These are phyloP conservation scores for Tricholoma hemisulphureum DNA, from an alignment of 768 basidiomycete species.

Conservation along the genomic window DNA sequence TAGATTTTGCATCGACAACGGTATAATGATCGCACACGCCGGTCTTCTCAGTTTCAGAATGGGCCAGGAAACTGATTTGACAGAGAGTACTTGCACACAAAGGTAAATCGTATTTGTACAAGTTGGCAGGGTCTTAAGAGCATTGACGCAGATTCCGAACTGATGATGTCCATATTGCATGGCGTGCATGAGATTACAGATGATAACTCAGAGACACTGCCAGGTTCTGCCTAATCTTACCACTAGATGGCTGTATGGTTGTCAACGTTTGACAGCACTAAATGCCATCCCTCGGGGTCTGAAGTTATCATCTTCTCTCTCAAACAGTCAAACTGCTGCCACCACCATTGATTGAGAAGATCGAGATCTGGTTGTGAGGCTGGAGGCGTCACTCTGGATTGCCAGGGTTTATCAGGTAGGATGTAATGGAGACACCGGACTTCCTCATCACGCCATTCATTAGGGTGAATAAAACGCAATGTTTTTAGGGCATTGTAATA, in stretches of 20 bases:
- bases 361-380: constrained; percentile 44
- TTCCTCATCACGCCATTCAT: constrained; percentile 83
- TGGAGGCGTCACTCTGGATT: constrained; percentile 42
- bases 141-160: constrained; percentile 73
- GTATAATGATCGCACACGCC: constrained; percentile 99
- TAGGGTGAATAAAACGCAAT: constrained; percentile 65
- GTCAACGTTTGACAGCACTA: constrained; percentile 52
- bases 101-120: constrained; percentile 47
- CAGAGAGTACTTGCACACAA: constrained; percentile 88
- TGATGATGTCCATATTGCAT: constrained; percentile 89
- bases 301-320: constrained; percentile 40
- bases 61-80: constrained; percentile 77
- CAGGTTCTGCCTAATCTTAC: neutral
- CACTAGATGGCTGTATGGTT: constrained; percentile 12
- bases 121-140: neutral
- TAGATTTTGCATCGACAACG: constrained; percentile 99
- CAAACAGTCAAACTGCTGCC: constrained; percentile 59
- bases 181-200: constrained; percentile 56
- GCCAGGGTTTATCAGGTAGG: constrained; percentile 85
- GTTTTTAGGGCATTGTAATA: constrained; percentile 93
- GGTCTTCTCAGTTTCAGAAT: constrained; percentile 89
- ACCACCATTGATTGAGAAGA: constrained; percentile 74
- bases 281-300: constrained; percentile 48
- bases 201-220: neutral
- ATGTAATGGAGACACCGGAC: constrained; percentile 89